These are phyloP conservation scores for Crucibulum laeve DNA, from an alignment of 768 basidiomycete genomes.

Conservation along the genomic window DNA sequence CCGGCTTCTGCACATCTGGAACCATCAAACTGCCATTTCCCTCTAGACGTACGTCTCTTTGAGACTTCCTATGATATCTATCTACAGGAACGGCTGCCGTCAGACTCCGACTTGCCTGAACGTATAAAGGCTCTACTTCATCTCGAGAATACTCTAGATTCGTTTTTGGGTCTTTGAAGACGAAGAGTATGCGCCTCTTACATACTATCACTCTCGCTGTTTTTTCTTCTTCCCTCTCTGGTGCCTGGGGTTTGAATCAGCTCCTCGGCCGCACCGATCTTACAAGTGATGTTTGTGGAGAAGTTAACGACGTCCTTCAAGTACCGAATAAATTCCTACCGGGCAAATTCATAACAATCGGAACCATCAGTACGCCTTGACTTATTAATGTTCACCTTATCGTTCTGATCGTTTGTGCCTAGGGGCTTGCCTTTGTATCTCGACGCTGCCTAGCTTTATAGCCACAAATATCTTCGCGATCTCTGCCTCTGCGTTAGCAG, in stretches of 20 bases:
- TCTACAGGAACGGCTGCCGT: too few species aligned
- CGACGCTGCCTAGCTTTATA: slow-evolving; percentile 29
- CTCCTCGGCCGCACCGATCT: background rate
- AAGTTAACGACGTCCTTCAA: slow-evolving; percentile 25
- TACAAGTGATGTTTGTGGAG: slow-evolving; percentile 31
- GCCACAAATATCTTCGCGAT: slow-evolving; percentile 23
- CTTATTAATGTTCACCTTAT: background rate
- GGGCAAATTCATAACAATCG: slow-evolving; percentile 19
- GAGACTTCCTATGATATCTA: too few species aligned
- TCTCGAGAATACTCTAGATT: too few species aligned
- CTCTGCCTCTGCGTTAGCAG: slow-evolving; percentile 22
- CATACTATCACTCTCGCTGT: slow-evolving; percentile 1
- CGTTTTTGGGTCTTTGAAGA: too few species aligned
- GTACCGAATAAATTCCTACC: slow-evolving; percentile 17
- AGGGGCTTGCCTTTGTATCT: slow-evolving; percentile 43
- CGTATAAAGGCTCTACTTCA: too few species aligned
- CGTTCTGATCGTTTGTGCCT: background rate
- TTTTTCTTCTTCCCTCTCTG: slow-evolving; percentile 4
- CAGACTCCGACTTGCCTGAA: too few species aligned
- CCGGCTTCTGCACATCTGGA: too few species aligned
- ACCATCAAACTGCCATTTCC: too few species aligned
- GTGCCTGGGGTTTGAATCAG: background rate
- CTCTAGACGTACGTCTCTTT: too few species aligned
- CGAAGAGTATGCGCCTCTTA: background rate
- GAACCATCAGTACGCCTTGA: slow-evolving; percentile 21